phyloP scores from a whole-genome alignment of 2,329 filamentous ascomycete genomes.

The Fusarium odoratissimum region DNA sequence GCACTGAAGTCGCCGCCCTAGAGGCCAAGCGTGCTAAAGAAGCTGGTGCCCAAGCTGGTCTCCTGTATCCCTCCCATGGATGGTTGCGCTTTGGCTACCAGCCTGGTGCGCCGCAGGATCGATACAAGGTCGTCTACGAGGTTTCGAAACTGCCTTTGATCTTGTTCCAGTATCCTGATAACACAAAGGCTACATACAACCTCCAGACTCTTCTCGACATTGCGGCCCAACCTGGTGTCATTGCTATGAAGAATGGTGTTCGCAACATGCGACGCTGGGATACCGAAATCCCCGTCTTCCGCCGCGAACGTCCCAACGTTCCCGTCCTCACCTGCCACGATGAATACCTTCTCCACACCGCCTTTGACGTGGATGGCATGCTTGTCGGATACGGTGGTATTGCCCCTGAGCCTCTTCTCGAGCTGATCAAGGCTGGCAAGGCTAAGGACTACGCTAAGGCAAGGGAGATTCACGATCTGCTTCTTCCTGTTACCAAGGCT shows the following conservation, averaged over 20 bases:
- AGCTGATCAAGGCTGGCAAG: slow-evolving; percentile 63
- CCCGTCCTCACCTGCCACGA: slow-evolving; percentile 64
- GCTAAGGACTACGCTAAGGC: slow-evolving; percentile 60
- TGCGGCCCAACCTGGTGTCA: slow-evolving; percentile 62
- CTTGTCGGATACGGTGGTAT: slow-evolving; percentile 66
- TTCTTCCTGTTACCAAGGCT: slow-evolving; percentile 63
- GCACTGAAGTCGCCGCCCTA: slow-evolving; percentile 63
- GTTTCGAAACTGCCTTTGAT: slow-evolving; percentile 61
- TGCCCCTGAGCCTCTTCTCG: slow-evolving; percentile 61
- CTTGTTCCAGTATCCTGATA: slow-evolving; percentile 65
- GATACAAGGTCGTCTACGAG: slow-evolving; percentile 63
- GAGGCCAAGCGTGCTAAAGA: slow-evolving; percentile 63
- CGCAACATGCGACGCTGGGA: slow-evolving; percentile 69
- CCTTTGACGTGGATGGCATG: slow-evolving; percentile 64
- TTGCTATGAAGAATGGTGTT: slow-evolving; percentile 68
- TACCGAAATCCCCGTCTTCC: slow-evolving; percentile 65
- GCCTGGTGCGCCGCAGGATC: slow-evolving; percentile 62
- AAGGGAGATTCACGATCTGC: slow-evolving; percentile 60
- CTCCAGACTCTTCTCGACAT: slow-evolving; percentile 65
- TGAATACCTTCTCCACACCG: slow-evolving; percentile 64
- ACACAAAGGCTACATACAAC: slow-evolving; percentile 64
- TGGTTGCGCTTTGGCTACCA: slow-evolving; percentile 68
- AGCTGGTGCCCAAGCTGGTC: slow-evolving; percentile 62
- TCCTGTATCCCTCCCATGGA: slow-evolving; percentile 64
- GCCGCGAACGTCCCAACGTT: slow-evolving; percentile 59